Percentiles rank a stretch among this genome's conserved stretches.
phyloP scores from a whole-genome alignment of 257 asterid species.

The Datura wrightii region DNA sequence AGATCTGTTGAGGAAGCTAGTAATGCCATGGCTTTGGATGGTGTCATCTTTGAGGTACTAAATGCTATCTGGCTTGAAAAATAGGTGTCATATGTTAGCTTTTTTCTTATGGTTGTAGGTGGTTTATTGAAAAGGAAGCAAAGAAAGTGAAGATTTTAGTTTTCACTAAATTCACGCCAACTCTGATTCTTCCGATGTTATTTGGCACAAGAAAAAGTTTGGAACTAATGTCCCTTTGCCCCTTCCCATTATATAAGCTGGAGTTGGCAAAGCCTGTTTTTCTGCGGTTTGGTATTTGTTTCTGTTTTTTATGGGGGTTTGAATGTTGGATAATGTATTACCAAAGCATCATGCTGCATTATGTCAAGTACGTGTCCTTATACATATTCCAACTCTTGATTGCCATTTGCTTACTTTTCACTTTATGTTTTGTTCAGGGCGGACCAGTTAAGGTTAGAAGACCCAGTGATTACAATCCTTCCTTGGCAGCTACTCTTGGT shows the following conservation, averaged over 20 bases:
- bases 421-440: conserved; percentile 58
- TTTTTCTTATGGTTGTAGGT: neutral
- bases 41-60: conserved; percentile 91
- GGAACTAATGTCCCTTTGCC: neutral
- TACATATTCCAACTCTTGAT: neutral
- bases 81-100: conserved; percentile 18
- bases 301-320: neutral
- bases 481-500: conserved; percentile 95
- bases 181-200: neutral
- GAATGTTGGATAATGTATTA: neutral
- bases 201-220: neutral
- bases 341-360: conserved; percentile 11
- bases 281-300: neutral
- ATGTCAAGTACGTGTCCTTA: neutral
- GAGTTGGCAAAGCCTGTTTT: neutral
- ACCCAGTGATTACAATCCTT: conserved; percentile 95
- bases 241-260: conserved; percentile 18
- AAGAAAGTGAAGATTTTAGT: conserved; percentile 9
- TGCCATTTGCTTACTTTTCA: neutral
- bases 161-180: neutral
- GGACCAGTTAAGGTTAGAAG: conserved; percentile 98
- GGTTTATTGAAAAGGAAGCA: neutral
- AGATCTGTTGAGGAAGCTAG: conserved; percentile 99
- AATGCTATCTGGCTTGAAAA: neutral
- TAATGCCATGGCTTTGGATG: conserved; percentile 97